phyloP scores from a whole-genome alignment of 208 protist genomes.

The Trypanosoma caninum region DNA sequence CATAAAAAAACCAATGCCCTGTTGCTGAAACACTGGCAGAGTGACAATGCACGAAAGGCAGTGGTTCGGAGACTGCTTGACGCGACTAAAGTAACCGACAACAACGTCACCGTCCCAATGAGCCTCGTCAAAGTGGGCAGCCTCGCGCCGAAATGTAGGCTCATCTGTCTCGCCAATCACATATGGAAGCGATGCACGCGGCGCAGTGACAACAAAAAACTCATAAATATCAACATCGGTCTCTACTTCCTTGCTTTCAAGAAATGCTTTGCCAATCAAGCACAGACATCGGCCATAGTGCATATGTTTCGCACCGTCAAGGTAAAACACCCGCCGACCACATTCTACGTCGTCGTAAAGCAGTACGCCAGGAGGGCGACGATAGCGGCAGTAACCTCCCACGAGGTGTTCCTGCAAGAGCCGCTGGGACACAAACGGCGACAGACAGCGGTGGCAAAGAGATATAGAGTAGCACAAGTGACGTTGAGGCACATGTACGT shows the following conservation, averaged over 20 bases:
- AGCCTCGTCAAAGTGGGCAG: conserved; percentile 38
- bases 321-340: conserved; percentile 35
- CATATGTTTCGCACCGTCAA: conserved; percentile 66
- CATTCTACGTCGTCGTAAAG: conserved; percentile 45
- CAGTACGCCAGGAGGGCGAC: conserved; percentile 38
- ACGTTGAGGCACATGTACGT: conserved; percentile 46
- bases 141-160: conserved; percentile 32
- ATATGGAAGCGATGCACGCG: conserved; percentile 41
- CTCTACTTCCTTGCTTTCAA: conserved; percentile 65
- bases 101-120: conserved; percentile 57
- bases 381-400: conserved; percentile 45
- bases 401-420: conserved; percentile 44
- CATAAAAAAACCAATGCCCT: conserved; percentile 47
- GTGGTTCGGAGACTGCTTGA: conserved; percentile 62
- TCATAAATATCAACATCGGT: conserved; percentile 81
- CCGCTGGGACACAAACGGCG: conserved; percentile 48
- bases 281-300: conserved; percentile 62
- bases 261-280: conserved; percentile 54
- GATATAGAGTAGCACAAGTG: conserved; percentile 64
- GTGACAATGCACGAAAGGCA: conserved; percentile 69
- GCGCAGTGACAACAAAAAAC: conserved; percentile 62
- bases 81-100: conserved; percentile 60
- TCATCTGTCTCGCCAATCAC: conserved; percentile 15
- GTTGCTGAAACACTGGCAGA: conserved; percentile 61
- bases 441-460: conserved; percentile 68